A percentile compares a stretch with the other conserved stretches of the same genome.
Evolutionary conservation across 1,284 basidiomycete genomes (phyloP).

Genomic region (Boletus holoroseus): DNA sequence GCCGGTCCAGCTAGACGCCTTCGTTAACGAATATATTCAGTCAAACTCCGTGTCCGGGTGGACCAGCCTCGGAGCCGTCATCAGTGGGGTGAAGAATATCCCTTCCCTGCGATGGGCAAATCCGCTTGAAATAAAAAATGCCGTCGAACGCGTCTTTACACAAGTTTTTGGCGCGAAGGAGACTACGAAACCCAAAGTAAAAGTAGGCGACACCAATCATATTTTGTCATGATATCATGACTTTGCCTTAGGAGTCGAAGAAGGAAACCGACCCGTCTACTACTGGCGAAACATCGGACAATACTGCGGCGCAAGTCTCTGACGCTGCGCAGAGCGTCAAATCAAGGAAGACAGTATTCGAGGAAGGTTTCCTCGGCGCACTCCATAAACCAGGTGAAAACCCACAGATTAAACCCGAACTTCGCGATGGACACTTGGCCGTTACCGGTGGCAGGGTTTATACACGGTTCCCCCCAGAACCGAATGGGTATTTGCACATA

Average conservation of each 20-base stretch:
- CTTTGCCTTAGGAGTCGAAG: conserved; percentile 48
- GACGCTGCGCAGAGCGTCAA: conserved; percentile 36
- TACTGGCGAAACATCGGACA: conserved; percentile 26
- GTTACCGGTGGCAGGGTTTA: conserved; percentile 82
- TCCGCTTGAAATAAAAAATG: conserved; percentile 83
- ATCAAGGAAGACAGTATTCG: conserved; percentile 73
- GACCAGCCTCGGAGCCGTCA: conserved; percentile 65
- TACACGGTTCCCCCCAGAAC: conserved; percentile 98
- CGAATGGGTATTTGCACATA: conserved; percentile 94
- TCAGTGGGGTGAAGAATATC: conserved; percentile 66
- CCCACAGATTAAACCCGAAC: conserved; percentile 75
- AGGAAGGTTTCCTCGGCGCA: conserved; percentile 90
- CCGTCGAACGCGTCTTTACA: conserved; percentile 75
- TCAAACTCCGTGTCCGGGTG: conserved; percentile 61
- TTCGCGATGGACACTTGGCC: conserved; percentile 79
- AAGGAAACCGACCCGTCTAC: conserved; percentile 33
- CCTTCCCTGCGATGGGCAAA: conserved; percentile 85
- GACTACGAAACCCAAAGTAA: conserved; percentile 61
- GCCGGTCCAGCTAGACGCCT: conserved; percentile 57
- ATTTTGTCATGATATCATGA: conserved; percentile 5
- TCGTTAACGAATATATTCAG: conserved; percentile 60
- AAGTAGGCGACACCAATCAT: conserved; percentile 44
- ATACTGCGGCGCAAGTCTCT: conserved; percentile 32
- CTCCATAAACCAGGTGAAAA: conserved; percentile 96
- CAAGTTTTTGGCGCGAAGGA: conserved; percentile 79